Percentiles rank a stretch among this genome's conserved stretches.
These are phyloP conservation scores for Nitzschia sp. DNA, from an alignment of 108 stramenopile genomes.

Conservation along the genomic window DNA sequence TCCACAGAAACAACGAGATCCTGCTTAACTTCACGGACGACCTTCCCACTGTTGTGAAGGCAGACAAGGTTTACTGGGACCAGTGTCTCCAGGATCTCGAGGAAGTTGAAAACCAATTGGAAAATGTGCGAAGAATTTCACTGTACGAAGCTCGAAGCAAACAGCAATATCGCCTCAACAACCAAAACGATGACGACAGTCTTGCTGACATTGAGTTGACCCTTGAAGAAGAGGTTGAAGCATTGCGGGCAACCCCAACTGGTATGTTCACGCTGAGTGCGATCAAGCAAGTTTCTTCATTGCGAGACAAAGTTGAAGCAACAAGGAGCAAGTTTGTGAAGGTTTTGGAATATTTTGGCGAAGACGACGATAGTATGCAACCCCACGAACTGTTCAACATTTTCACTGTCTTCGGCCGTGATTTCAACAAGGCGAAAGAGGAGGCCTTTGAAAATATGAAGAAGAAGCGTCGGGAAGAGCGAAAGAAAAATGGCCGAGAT, in stretches of 20 bases:
- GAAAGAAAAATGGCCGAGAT: conserved; percentile 33
- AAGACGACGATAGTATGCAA: conserved; percentile 59
- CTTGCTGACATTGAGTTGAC: conserved; percentile 58
- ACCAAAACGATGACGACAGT: conserved; percentile 58
- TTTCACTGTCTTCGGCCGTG: conserved; percentile 68
- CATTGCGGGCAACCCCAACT: conserved; percentile 66
- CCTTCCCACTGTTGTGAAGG: conserved; percentile 72
- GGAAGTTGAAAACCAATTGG: conserved; percentile 80
- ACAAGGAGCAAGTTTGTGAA: conserved; percentile 63
- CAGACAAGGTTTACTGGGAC: conserved; percentile 83
- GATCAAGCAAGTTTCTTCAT: conserved; percentile 80
- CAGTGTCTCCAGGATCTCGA: conserved; percentile 76
- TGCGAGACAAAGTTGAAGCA: conserved; percentile 78
- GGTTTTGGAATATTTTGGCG: conserved; percentile 80
- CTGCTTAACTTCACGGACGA: conserved; percentile 79
- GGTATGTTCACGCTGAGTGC: conserved; percentile 82
- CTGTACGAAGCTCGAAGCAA: conserved; percentile 56
- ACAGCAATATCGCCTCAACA: conserved; percentile 20
- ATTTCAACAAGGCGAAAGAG: conserved; percentile 76
- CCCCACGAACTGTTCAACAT: conserved; percentile 86
- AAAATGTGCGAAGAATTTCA: conserved; percentile 74
- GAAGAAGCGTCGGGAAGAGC: conserved; percentile 61
- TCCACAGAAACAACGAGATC: conserved; percentile 78
- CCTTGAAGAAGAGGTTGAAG: conserved; percentile 76
- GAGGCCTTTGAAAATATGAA: conserved; percentile 66